Conservation (phyloP, 1,139 yeast species). For the Hemisphaericaspora xylanilytica region DNA sequence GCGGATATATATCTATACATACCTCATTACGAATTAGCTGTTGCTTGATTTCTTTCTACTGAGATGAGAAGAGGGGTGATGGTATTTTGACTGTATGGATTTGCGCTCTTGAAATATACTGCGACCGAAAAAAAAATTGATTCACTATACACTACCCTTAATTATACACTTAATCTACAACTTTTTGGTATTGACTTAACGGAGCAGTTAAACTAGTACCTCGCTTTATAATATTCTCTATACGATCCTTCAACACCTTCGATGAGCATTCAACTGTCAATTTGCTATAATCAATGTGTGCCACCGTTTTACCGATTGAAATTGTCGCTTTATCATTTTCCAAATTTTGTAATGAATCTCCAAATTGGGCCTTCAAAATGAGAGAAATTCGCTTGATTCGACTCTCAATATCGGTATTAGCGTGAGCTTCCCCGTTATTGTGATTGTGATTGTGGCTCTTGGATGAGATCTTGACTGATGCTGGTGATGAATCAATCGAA, state of each 20-base stretch:
- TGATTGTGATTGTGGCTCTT: slow-evolving; percentile 51
- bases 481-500: slow-evolving; percentile 93
- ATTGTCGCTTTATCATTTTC: slow-evolving; percentile 51
- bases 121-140: not conserved
- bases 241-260: slow-evolving; percentile 74
- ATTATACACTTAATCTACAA: not conserved
- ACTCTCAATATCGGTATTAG: slow-evolving; percentile 42
- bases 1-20: slow-evolving; percentile 2
- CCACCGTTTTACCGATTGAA: slow-evolving; percentile 70
- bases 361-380: slow-evolving; percentile 81
- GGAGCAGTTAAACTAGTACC: slow-evolving; percentile 87
- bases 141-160: not conserved
- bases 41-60: not conserved
- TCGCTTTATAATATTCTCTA: slow-evolving; percentile 74
- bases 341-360: slow-evolving; percentile 57
- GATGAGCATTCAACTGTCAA: slow-evolving; percentile 75
- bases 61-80: not conserved
- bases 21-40: slow-evolving; percentile 8
- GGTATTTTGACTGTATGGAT: not conserved
- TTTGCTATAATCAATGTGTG: slow-evolving; percentile 61
- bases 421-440: slow-evolving; percentile 17
- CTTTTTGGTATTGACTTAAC: slow-evolving; percentile 37
- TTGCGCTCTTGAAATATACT: too few relatives aligned
- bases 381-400: slow-evolving; percentile 63
- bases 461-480: slow-evolving; percentile 84